Base-by-base conservation (phyloP, 768 basidiomycete genomes). In the Russula abietina region DNA sequence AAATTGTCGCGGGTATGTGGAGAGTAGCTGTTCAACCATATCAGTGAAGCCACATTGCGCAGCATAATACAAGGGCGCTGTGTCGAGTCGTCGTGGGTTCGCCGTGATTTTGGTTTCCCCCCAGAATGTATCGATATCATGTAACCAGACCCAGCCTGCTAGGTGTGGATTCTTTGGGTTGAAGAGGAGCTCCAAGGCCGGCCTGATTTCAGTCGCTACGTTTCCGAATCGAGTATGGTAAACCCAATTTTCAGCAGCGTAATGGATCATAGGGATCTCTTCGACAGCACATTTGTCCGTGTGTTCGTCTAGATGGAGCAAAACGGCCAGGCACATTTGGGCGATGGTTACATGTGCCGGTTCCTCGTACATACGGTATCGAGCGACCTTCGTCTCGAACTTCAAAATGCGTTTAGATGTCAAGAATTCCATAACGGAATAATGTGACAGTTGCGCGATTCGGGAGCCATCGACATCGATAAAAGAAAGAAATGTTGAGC, bases 61-160 rank as follows among this genome's bases (percentile, higher is more conserved):
- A 38, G 60, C 60, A 28, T 61, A 61, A 49, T 61, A 61, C 6
- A 61, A 4, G 0, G 60, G 55, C 12, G 60, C 54, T 16, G 48
- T 30, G 26, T 16, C 43, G 36, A 55, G 49, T 56, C 60, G 60
- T 48, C 48, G 46, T 24, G 48, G 36, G n/a, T 12, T 45, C 46
- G 45, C 24, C 10, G 59, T 54, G 24, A 48, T 36, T n/a, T 53
- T 54, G 24, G 45, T 7, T 41, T 61, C 55, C 9, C 26, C 28
- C 53, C 53, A 61, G 48, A 55, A 55, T 9, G 41, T 39, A 38
- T 61, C 55, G 9, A 55, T 49, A 28, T 61, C 60, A 49, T 55
- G 39, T 51, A 61, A 43, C 60, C 60, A 56, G 39, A 61, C 60
- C 60, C 60, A 61, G 30, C 45, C 48, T 17, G 54, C 55, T n/a